Percentiles rank a stretch among this genome's conserved stretches.
Conservation (phyloP, 768 basidiomycete species). For the Amanita subjunquillea region DNA sequence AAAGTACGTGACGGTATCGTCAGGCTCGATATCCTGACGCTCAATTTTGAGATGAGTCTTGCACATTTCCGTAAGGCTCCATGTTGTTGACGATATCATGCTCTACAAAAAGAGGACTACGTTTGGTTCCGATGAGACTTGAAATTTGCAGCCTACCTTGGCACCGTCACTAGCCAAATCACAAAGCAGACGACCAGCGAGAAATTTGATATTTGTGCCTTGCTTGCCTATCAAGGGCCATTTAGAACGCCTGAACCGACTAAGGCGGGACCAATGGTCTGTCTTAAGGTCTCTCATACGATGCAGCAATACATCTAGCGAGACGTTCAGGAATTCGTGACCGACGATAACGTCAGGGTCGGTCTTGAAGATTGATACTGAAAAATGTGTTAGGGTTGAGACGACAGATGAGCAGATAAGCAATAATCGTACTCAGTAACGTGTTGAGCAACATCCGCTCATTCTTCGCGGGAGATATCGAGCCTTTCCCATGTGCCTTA, state of each 20-base stretch:
- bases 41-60: conserved; percentile 76
- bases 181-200: conserved; percentile 80
- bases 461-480: conserved; percentile 64
- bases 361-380: conserved; percentile 68
- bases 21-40: conserved; percentile 91
- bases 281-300: conserved; percentile 86
- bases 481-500: conserved; percentile 50
- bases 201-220: conserved; percentile 73
- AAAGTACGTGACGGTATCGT: conserved; percentile 86
- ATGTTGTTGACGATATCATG: conserved; percentile 96
- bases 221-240: conserved; percentile 78
- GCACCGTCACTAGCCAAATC: conserved; percentile 93
- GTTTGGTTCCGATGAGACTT: not conserved
- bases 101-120: conserved; percentile 37
- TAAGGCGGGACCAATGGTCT: conserved; percentile 91
- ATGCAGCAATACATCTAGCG: conserved; percentile 82
- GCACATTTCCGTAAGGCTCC: conserved; percentile 98
- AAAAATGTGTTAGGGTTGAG: not conserved
- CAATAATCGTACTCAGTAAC: conserved; percentile 48
- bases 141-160: conserved; percentile 43
- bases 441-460: conserved; percentile 82
- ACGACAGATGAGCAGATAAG: not conserved
- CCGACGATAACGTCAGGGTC: conserved; percentile 95
- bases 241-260: conserved; percentile 75
- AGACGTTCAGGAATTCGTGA: conserved; percentile 87